Percentiles rank a stretch among this genome's conserved stretches.
These are phyloP conservation scores for Suhomyces emberorum DNA, from an alignment of 805 yeast genomes.

Conservation along the genomic window DNA sequence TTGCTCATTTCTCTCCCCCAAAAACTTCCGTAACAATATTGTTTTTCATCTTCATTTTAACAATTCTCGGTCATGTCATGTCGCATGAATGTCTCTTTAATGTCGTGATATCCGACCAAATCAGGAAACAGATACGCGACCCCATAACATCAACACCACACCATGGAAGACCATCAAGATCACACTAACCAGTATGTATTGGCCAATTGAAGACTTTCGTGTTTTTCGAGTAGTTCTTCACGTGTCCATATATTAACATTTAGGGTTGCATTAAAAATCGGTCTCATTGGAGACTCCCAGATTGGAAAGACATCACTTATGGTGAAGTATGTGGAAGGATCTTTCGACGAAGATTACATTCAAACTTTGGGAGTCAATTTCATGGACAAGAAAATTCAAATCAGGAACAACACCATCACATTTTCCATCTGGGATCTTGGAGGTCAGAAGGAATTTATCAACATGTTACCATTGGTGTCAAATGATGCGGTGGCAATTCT, in stretches of 20 bases:
- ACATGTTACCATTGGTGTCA: constrained; percentile 91
- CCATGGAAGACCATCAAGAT: constrained; percentile 19
- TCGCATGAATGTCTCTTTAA: no score
- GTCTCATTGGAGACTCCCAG: constrained; percentile 92
- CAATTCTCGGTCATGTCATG: no score
- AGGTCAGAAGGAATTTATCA: constrained; percentile 91
- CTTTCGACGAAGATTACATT: constrained; percentile 86
- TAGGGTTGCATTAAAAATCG: constrained; percentile 75
- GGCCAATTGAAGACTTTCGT: background rate
- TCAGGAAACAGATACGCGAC: background rate
- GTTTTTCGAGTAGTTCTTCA: background rate
- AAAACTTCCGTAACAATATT: no score
- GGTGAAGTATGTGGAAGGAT: constrained; percentile 96
- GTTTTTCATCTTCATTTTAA: no score
- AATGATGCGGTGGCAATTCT: constrained; percentile 89
- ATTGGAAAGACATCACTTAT: constrained; percentile 94
- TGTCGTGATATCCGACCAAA: no score
- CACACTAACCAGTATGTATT: constrained; percentile 38
- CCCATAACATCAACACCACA: background rate
- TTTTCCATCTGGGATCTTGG: constrained; percentile 96
- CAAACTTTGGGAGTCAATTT: constrained; percentile 95
- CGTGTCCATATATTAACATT: no score
- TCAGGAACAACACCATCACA: constrained; percentile 82
- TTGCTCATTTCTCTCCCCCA: no score
- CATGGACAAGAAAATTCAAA: constrained; percentile 83